Percentiles rank a stretch among this genome's conserved stretches.
Conservation (phyloP, 2,329 filamentous ascomycete species). For the Massarina eburnea region DNA sequence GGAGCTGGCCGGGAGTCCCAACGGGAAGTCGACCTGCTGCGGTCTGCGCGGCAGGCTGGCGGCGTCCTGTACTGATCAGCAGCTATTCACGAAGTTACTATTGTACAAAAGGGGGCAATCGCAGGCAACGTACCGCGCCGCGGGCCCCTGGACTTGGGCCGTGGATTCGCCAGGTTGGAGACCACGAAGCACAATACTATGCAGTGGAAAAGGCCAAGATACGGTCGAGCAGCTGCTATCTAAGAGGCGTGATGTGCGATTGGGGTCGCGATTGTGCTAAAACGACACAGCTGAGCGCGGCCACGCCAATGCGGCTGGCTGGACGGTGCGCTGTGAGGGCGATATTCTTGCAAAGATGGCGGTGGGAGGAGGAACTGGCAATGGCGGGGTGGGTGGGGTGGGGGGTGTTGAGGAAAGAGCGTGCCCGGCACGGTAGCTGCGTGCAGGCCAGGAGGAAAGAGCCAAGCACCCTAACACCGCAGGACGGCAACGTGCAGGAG, state of each 20-base stretch:
- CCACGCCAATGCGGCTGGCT: not conserved
- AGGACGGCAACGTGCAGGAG: not conserved
- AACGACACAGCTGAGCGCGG: not conserved
- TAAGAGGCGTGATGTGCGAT: not conserved
- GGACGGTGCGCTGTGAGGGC: not conserved
- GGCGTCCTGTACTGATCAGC: constrained; percentile 19
- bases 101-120: not conserved
- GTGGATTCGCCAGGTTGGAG: constrained; percentile 1
- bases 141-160: not conserved
- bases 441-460: not conserved
- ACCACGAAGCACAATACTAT: not conserved
- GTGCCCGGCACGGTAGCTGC: not conserved
- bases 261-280: not conserved
- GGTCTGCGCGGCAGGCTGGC: constrained; percentile 13
- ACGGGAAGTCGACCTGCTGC: constrained; percentile 18
- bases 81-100: not conserved
- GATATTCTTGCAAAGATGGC: not conserved
- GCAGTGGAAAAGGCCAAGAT: not conserved
- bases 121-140: not conserved
- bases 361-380: not conserved
- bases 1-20: constrained; percentile 12
- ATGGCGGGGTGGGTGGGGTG: not conserved
- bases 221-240: not conserved
- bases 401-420: not conserved
- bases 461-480: not conserved